Conservation (phyloP, 805 yeast species). For the Cyberlindnera petersonii region DNA sequence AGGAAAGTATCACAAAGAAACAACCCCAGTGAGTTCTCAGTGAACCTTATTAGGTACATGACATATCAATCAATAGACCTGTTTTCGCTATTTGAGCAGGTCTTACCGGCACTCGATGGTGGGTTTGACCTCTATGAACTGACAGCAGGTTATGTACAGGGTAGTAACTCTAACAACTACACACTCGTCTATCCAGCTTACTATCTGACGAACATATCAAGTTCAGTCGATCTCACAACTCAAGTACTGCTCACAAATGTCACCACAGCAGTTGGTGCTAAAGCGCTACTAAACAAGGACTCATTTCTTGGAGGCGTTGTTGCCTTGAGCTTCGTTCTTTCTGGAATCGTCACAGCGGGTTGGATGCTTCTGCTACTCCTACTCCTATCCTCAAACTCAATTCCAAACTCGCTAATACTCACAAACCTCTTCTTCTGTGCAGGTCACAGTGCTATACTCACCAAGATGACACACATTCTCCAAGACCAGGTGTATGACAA, state of each 20-base stretch:
- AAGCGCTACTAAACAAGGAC: constrained; percentile 27
- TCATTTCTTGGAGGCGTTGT: constrained; percentile 36
- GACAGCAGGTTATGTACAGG: constrained; percentile 19
- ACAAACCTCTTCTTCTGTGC: constrained; percentile 57
- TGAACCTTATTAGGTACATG: background rate
- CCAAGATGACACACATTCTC: constrained; percentile 43
- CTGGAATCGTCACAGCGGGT: constrained; percentile 53
- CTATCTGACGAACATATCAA: constrained; percentile 45
- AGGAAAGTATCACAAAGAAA: no score
- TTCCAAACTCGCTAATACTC: constrained; percentile 54
- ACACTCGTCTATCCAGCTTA: constrained; percentile 35
- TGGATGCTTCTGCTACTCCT: constrained; percentile 69
- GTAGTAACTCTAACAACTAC: constrained; percentile 1
- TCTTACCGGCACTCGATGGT: constrained; percentile 13
- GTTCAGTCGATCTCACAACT: constrained; percentile 5
- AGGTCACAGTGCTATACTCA: constrained; percentile 48
- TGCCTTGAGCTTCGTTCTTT: constrained; percentile 46
- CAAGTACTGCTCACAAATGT: constrained; percentile 13
- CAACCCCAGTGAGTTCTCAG: no score
- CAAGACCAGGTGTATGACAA: constrained; percentile 47
- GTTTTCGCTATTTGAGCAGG: constrained; percentile 1
- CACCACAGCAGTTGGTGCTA: constrained; percentile 3
- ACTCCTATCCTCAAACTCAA: constrained; percentile 48
- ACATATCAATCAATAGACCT: background rate
- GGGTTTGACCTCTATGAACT: constrained; percentile 21